A percentile compares a stretch with the other conserved stretches of the same genome.
Conservation (phyloP, 177 flowering plant genomes). For the Vitis hybrid region DNA sequence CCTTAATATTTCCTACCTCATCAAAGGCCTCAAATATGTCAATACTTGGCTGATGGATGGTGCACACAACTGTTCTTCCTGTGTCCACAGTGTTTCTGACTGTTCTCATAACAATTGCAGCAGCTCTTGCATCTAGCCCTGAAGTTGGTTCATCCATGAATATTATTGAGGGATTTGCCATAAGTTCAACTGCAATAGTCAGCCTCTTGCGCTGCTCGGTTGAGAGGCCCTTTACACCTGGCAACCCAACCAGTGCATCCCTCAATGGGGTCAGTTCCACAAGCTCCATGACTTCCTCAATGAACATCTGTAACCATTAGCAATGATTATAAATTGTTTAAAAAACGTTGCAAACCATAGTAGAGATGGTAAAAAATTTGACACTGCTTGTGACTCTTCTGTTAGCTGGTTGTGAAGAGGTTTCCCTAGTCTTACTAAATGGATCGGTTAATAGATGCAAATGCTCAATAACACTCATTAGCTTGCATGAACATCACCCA, state of each 20-base stretch:
- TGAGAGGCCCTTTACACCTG: constrained; percentile 79
- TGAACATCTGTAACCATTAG: constrained; percentile 43
- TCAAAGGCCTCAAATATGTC: constrained; percentile 90
- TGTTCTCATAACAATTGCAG: constrained; percentile 87
- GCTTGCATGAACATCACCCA: not conserved
- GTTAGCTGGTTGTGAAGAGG: no score
- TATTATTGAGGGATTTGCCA: constrained; percentile 86
- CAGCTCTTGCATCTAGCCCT: constrained; percentile 90
- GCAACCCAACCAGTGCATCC: constrained; percentile 58
- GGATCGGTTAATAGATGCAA: no score
- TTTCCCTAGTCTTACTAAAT: no score
- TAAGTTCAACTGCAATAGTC: constrained; percentile 86
- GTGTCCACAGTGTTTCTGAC: constrained; percentile 87
- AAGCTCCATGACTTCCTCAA: constrained; percentile 64
- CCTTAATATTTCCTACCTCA: constrained; percentile 44
- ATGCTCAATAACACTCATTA: not conserved
- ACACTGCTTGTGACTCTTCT: no score
- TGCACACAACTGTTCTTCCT: constrained; percentile 89
- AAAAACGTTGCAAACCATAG: no score
- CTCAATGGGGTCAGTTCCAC: constrained; percentile 49
- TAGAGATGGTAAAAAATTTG: no score
- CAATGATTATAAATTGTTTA: no score
- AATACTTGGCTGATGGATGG: constrained; percentile 90
- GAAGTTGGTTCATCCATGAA: constrained; percentile 97
- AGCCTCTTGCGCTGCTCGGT: constrained; percentile 87